Conservation (phyloP, 2,329 filamentous ascomycete species). For the Pestalotiopsis sp. region DNA sequence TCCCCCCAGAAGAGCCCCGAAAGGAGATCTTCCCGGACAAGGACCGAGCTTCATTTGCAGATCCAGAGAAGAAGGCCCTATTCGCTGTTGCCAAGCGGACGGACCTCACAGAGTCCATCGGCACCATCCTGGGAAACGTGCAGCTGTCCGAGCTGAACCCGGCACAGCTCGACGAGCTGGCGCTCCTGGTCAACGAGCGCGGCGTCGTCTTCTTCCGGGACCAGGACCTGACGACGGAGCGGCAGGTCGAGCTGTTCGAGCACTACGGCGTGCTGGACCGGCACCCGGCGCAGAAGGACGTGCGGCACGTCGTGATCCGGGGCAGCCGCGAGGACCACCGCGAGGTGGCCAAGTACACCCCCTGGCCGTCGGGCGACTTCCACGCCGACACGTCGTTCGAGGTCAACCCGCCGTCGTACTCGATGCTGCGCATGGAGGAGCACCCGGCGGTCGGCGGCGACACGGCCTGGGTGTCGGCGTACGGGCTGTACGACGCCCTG, state of each 20-base stretch:
- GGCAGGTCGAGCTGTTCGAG: constrained; percentile 25
- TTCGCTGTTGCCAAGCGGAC: constrained; percentile 37
- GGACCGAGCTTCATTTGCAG: constrained; percentile 42
- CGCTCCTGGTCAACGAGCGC: constrained; percentile 14
- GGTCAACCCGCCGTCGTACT: constrained; percentile 53
- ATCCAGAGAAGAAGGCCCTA: constrained; percentile 44
- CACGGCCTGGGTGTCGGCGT: constrained; percentile 50
- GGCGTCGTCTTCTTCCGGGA: constrained; percentile 17
- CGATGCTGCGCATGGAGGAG: constrained; percentile 53
- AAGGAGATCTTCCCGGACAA: constrained; percentile 26
- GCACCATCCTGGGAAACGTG: constrained; percentile 26
- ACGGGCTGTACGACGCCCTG: constrained; percentile 47
- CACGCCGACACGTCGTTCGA: constrained; percentile 55
- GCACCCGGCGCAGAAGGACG: constrained; percentile 48
- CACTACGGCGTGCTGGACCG: constrained; percentile 51
- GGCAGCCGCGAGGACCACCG: constrained; percentile 49
- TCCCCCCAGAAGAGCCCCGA: constrained; percentile 41
- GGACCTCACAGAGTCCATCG: constrained; percentile 45
- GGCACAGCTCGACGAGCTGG: constrained; percentile 10
- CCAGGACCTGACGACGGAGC: constrained; percentile 13
- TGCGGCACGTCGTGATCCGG: constrained; percentile 45
- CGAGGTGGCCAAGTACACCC: constrained; percentile 46
- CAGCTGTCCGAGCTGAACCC: constrained; percentile 6
- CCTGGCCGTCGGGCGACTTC: constrained; percentile 48
- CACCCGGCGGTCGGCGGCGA: constrained; percentile 50